Evolutionary conservation across 768 basidiomycete species (phyloP), one percentile per base, ranked within the genome.

Genomic region (Hygrocybe punicea): DNA sequence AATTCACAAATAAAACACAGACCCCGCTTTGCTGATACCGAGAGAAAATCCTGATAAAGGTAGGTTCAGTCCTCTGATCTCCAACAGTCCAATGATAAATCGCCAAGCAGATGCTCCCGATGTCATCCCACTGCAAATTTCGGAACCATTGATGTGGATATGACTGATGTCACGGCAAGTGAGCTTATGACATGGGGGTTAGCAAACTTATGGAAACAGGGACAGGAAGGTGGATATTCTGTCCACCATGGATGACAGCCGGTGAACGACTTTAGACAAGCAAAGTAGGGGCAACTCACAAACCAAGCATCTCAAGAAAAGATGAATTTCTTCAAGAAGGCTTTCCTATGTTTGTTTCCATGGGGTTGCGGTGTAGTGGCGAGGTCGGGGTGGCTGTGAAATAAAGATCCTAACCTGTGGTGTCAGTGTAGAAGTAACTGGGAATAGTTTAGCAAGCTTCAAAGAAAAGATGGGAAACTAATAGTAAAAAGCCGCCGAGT

Each of bases 191-290:
- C 53, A n/a, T 69, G 65, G 61, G 73, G 63, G 1, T 55, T 76
- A 0, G 40, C 37, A 8, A 65, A 68, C 51, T 23, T 65, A 2
- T 55, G 56, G 55, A 36, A 45, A 16, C 56, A 59, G 3, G 58
- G 47, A 1, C 29, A 63, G 11, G 65, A 68, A 54, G 65, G 62
- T 1, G 63, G 33, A 0, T 74, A 71, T 57, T 63, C 57, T 10
- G 64, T 69, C 16, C 17, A 56, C 6, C 45, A 64, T 24, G 63
- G 71, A 0, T 63, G 62, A 29, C 53, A 59, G 0, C 65, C 67
- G 19, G 62, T 75, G 1, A 71, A 70, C 44, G 72, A 75, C 52
- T 73, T 69, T 37, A 34, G 66, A 0, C 19, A 63, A 24, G 7
- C 23, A 0, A 59, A 65, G 33, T 35, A 35, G 1, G 19, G 53